Evolutionary conservation across 306 rosid genomes (phyloP).

Genomic region (Pyrus communis): DNA sequence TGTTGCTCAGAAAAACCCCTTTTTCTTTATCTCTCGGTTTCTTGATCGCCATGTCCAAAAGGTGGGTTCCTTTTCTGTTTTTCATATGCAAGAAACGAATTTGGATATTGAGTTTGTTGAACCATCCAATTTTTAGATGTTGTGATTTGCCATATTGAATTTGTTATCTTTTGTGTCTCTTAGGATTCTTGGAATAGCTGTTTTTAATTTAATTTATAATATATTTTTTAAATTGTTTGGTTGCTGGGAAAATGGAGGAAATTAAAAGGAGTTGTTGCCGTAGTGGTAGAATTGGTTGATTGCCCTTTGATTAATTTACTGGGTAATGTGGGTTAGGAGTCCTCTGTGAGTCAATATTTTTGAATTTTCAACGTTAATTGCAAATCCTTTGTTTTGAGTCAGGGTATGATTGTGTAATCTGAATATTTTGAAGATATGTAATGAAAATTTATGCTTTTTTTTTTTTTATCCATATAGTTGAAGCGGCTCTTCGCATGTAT

Average conservation of each 20-base stretch:
- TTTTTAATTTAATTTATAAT: background rate
- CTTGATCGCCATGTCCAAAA: constrained; percentile 51
- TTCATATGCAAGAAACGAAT: background rate
- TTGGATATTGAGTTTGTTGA: background rate
- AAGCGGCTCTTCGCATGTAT: background rate
- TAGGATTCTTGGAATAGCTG: background rate
- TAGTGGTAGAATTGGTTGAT: background rate
- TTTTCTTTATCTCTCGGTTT: background rate
- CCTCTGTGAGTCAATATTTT: background rate
- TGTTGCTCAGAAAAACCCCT: background rate
- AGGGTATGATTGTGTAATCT: constrained; percentile 5
- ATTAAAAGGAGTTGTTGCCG: background rate
- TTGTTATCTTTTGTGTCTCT: background rate
- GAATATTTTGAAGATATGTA: background rate
- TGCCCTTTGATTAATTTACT: background rate
- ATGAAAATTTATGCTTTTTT: background rate
- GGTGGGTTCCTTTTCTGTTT: constrained; percentile 29
- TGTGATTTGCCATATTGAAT: background rate
- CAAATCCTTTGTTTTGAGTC: background rate
- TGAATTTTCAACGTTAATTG: background rate
- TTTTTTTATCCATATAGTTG: background rate
- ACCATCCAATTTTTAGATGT: background rate
- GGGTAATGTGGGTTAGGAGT: background rate
- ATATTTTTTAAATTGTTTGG: background rate
- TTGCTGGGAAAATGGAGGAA: background rate